These are phyloP conservation scores for Cicer cuneatum DNA, from an alignment of 306 rosid species.

Conservation along the genomic window DNA sequence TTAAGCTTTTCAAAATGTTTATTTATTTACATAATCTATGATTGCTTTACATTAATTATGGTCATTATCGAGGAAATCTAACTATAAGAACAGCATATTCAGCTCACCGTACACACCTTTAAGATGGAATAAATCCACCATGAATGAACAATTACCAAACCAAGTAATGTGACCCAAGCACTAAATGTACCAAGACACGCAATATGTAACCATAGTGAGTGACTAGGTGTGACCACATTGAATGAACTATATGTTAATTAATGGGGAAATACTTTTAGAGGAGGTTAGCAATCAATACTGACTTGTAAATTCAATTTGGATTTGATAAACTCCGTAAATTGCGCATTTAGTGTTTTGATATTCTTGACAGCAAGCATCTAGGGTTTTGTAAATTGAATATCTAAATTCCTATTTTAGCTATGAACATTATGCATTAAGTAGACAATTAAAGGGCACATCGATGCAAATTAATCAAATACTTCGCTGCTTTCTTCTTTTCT, in stretches of 20 bases:
- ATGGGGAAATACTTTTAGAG: background rate
- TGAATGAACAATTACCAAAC: conserved; percentile 16
- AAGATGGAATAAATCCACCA: conserved; percentile 18
- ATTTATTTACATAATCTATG: conserved; percentile 18
- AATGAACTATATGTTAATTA: background rate
- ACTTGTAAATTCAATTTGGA: conserved; percentile 10
- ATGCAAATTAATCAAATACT: conserved; percentile 2
- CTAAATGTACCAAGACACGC: conserved; percentile 17
- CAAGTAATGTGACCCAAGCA: conserved; percentile 16
- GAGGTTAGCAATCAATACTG: conserved; percentile 5
- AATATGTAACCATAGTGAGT: background rate
- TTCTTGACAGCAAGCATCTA: background rate
- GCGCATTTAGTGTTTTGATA: background rate
- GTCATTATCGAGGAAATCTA: conserved; percentile 25
- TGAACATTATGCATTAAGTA: background rate
- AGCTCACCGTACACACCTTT: conserved; percentile 14
- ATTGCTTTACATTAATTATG: conserved; percentile 19
- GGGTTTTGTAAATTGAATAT: conserved; percentile 9
- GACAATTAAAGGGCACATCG: background rate
- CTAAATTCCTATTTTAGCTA: background rate
- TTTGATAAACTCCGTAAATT: background rate
- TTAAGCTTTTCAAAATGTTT: conserved; percentile 2
- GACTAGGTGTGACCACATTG: background rate
- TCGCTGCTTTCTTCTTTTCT: conserved; percentile 5
- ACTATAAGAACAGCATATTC: conserved; percentile 2